phyloP scores from a whole-genome alignment of 257 asterid species.

The Scutellaria minor region DNA sequence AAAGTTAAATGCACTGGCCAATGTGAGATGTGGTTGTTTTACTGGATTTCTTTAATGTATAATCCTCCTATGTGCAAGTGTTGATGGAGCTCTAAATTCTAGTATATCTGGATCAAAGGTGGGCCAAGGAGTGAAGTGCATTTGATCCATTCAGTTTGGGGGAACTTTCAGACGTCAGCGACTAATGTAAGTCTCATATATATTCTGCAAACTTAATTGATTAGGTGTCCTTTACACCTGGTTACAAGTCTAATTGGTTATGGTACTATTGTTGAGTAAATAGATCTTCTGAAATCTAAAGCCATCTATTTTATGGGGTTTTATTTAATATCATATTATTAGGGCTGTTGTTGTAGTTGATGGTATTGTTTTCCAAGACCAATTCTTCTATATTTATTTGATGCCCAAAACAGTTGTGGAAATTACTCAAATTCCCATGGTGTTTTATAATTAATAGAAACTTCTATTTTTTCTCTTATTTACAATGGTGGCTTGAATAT shows the following conservation, averaged over 20 bases:
- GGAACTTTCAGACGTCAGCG: constrained; percentile 85
- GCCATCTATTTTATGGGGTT: constrained; percentile 17
- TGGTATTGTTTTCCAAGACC: constrained; percentile 14
- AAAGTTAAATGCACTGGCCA: constrained; percentile 73
- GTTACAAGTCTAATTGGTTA: constrained; percentile 18
- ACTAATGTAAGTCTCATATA: constrained; percentile 53
- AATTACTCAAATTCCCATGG: background rate
- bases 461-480: background rate
- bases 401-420: background rate
- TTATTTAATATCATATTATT: background rate
- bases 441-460: background rate
- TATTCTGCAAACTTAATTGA: constrained; percentile 7
- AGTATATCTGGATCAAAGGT: constrained; percentile 82
- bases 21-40: constrained; percentile 55
- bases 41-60: constrained; percentile 24
- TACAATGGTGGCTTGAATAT: constrained; percentile 4
- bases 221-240: constrained; percentile 10
- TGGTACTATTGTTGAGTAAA: constrained; percentile 10
- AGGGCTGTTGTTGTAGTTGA: constrained; percentile 6
- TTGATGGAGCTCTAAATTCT: constrained; percentile 39
- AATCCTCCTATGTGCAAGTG: constrained; percentile 28
- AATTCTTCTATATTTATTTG: constrained; percentile 4
- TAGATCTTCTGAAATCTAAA: background rate
- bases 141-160: constrained; percentile 94
- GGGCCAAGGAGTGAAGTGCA: constrained; percentile 67